Conservation (phyloP, 2,329 filamentous ascomycete genomes). For the Ambrosiella beaveri region DNA sequence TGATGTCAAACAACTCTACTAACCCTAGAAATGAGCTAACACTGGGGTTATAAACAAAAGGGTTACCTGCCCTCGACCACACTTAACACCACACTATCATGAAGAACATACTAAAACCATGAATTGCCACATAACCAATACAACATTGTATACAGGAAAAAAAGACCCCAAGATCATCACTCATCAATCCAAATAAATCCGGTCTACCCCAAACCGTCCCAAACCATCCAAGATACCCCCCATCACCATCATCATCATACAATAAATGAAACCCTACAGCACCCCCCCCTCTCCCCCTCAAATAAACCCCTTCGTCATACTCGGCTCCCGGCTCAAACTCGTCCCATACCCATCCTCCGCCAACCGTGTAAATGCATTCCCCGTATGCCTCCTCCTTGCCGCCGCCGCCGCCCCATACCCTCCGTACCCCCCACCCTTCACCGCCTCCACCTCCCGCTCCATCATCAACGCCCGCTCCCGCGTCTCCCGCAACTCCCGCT, state of each 20-base stretch:
- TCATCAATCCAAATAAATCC: not conserved
- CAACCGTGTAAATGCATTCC: conserved; percentile 20
- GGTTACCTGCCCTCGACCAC: too few relatives aligned
- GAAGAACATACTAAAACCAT: too few relatives aligned
- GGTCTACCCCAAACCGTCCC: not conserved
- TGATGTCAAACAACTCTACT: too few relatives aligned
- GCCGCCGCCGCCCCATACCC: conserved; percentile 18
- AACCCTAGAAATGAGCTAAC: too few relatives aligned
- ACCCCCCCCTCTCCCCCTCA: conserved; percentile 21
- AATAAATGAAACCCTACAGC: not conserved
- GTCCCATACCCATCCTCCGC: conserved; percentile 30
- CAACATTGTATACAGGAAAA: conserved; percentile 1
- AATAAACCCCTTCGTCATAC: conserved; percentile 64
- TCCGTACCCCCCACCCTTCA: conserved; percentile 31
- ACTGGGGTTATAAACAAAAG: too few relatives aligned
- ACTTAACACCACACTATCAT: too few relatives aligned
- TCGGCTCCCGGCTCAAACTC: conserved; percentile 44
- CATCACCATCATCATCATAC: not conserved
- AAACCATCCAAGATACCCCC: not conserved
- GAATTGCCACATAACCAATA: not conserved
- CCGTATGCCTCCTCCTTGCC: conserved; percentile 30
- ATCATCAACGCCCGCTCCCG: conserved; percentile 62
- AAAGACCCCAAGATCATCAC: not conserved
- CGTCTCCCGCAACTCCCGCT: conserved; percentile 80
- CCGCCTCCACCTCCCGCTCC: conserved; percentile 70